Evolutionary conservation across 208 protist genomes (phyloP).

Genomic region (Trypanosoma conorhini): DNA sequence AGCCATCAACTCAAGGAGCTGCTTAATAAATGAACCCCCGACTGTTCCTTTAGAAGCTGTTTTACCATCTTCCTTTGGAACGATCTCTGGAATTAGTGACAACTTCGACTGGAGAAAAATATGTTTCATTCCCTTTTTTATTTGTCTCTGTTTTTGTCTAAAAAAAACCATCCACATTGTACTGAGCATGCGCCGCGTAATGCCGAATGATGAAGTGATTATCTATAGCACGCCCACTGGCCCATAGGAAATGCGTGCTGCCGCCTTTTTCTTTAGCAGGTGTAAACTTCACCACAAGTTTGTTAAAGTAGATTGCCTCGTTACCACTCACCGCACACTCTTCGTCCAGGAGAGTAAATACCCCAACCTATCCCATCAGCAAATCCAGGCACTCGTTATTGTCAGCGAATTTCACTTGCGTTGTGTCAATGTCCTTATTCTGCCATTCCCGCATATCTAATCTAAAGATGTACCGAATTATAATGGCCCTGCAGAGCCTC

Average conservation of each 20-base stretch:
- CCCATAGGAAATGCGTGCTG: slow-evolving; percentile 22
- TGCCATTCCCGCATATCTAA: slow-evolving; percentile 53
- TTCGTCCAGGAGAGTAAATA: slow-evolving; percentile 44
- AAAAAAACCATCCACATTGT: slow-evolving; percentile 35
- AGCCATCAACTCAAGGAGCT: slow-evolving; percentile 36
- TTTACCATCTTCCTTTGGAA: slow-evolving; percentile 23
- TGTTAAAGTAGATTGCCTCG: slow-evolving; percentile 29
- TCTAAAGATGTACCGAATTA: slow-evolving; percentile 87
- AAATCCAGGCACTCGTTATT: slow-evolving; percentile 62
- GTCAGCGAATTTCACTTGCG: slow-evolving; percentile 63
- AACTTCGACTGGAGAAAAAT: slow-evolving; percentile 20
- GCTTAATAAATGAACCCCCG: slow-evolving; percentile 33
- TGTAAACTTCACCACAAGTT: slow-evolving; percentile 30
- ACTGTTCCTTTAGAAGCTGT: slow-evolving; percentile 30
- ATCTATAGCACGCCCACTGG: slow-evolving; percentile 14
- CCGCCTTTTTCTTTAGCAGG: slow-evolving; percentile 27
- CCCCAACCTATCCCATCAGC: slow-evolving; percentile 30
- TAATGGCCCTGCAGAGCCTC: slow-evolving; percentile 93
- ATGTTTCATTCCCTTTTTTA: slow-evolving; percentile 32
- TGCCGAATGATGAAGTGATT: slow-evolving; percentile 63
- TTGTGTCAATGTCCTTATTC: slow-evolving; percentile 86
- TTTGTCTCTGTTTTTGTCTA: slow-evolving; percentile 42
- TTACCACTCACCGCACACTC: slow-evolving; percentile 37
- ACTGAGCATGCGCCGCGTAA: slow-evolving; percentile 74
- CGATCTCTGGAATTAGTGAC: slow-evolving; percentile 28